A percentile compares a stretch with the other conserved stretches of the same genome.
Evolutionary conservation across 2,329 filamentous ascomycete genomes (phyloP).

Genomic region (Cryphonectria parasitica): DNA sequence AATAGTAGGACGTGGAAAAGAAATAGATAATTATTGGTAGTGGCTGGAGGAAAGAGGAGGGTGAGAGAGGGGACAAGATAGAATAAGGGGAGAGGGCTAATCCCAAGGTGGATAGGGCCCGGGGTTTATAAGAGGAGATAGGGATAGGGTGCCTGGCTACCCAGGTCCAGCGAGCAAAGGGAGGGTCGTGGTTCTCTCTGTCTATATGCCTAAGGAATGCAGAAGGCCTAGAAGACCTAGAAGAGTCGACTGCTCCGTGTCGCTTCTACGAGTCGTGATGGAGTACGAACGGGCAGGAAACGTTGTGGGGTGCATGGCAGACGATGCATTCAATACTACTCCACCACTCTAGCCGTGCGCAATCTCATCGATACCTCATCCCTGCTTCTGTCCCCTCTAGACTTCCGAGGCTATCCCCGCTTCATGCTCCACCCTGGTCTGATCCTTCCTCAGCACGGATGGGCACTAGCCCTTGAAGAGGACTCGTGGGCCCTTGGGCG

Average conservation of each 20-base stretch:
- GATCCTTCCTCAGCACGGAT: background rate
- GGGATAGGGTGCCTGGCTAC: background rate
- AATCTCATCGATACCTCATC: background rate
- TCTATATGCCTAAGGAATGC: background rate
- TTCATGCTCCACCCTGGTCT: background rate
- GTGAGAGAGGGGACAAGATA: background rate
- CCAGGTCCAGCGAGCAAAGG: background rate
- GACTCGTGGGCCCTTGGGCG: background rate
- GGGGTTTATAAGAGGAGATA: background rate
- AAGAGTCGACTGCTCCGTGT: background rate
- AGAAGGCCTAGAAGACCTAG: background rate
- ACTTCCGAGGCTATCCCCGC: background rate
- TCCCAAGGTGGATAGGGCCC: background rate
- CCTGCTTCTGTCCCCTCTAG: background rate
- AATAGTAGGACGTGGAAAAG: background rate
- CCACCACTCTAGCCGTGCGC: constrained; percentile 2
- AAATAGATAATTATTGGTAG: background rate
- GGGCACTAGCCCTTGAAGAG: background rate
- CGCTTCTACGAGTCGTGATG: background rate
- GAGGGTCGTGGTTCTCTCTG: background rate
- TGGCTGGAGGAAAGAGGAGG: background rate
- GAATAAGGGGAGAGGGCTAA: background rate
- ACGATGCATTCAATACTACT: background rate
- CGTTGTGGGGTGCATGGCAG: too few species aligned
- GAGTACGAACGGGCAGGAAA: background rate